Conservation (phyloP, 805 yeast genomes). For the Candida tallmaniae region DNA sequence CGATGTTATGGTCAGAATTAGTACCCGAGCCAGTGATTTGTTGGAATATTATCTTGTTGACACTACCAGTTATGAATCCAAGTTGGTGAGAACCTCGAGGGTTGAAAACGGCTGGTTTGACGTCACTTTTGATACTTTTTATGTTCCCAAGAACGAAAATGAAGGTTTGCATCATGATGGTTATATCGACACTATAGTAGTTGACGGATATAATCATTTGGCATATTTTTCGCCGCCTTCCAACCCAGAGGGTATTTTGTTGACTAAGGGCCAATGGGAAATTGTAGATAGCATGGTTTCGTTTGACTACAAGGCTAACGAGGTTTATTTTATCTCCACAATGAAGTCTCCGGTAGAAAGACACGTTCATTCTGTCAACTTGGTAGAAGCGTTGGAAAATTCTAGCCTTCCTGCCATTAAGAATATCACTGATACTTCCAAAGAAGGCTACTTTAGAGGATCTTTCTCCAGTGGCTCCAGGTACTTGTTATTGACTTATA, state of each 20-base stretch:
- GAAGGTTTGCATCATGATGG: slow-evolving; percentile 45
- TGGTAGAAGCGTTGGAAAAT: slow-evolving; percentile 29
- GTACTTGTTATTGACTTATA: slow-evolving; percentile 62
- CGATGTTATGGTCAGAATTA: slow-evolving; percentile 50
- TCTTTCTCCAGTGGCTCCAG: slow-evolving; percentile 79
- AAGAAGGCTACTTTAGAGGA: slow-evolving; percentile 63
- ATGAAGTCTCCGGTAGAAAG: slow-evolving; percentile 76
- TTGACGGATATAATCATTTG: slow-evolving; percentile 64
- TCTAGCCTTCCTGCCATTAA: slow-evolving; percentile 49
- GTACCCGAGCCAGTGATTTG: slow-evolving; percentile 58
- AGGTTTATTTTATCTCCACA: slow-evolving; percentile 65
- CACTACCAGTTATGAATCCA: slow-evolving; percentile 17
- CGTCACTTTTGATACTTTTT: slow-evolving; percentile 30
- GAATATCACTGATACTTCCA: slow-evolving; percentile 25
- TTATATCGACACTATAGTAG: slow-evolving; percentile 72
- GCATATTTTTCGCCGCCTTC: slow-evolving; percentile 77
- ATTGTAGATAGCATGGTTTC: slow-evolving; percentile 67
- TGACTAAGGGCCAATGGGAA: slow-evolving; percentile 82
- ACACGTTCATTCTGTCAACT: slow-evolving; percentile 68
- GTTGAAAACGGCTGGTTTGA: slow-evolving; percentile 61
- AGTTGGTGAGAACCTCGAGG: slow-evolving; percentile 39
- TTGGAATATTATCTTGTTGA: slow-evolving; percentile 48
- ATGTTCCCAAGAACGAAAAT: slow-evolving; percentile 31
- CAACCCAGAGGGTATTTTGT: slow-evolving; percentile 40
- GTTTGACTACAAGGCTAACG: slow-evolving; percentile 43